Base-by-base conservation (phyloP, 2,329 filamentous ascomycete species). In the Ciborinia camelliae region DNA sequence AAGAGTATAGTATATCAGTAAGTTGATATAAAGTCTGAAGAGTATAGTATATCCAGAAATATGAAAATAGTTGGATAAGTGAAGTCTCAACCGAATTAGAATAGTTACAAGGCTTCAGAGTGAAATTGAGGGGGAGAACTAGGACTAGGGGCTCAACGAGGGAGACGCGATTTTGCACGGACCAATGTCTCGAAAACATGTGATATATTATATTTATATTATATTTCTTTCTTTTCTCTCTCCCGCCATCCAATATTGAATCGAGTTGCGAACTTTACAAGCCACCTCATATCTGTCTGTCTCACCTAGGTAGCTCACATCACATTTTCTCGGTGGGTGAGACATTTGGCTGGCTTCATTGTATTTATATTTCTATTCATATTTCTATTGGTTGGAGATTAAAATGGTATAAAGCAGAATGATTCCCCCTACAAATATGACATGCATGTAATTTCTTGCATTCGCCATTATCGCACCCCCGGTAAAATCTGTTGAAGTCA, bases 101-200 rank as follows among this genome's bases (percentile, higher is more conserved):
- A 35, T 18, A 20, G 4, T 4, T 4, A 12, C 41, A 35, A 58
- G 28, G 28, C 39, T 47, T 39, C 45, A 35, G 41, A 30, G 20
- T 32, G 39, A 30, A n/a, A 43, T 23, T 43, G 53, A 57, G 41
- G 55, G 43, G 55, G 9, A 23, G 55, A 35, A 3, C 23, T n/a
- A n/a, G n/a, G n/a, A n/a, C n/a, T n/a, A n/a, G n/a, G n/a, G n/a
- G n/a, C 10, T 48, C 35, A 48, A 15, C 43, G 53, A 57, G 57
- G 57, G 15, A 51, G 57, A 60, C 57, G 57, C 57, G 57, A 45
- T 41, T 59, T 47, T 28, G 30, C 57, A 20, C n/a, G 32, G 30
- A 48, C 30, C 15, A 37, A 60, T 60, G 28, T 48, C 43, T 60
- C 57, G 57, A 51, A 50, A 60, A 45, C 43, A 60, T 48, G 57